Conservation (phyloP, 2,329 filamentous ascomycete species). For the Leptographium galeiforme region DNA sequence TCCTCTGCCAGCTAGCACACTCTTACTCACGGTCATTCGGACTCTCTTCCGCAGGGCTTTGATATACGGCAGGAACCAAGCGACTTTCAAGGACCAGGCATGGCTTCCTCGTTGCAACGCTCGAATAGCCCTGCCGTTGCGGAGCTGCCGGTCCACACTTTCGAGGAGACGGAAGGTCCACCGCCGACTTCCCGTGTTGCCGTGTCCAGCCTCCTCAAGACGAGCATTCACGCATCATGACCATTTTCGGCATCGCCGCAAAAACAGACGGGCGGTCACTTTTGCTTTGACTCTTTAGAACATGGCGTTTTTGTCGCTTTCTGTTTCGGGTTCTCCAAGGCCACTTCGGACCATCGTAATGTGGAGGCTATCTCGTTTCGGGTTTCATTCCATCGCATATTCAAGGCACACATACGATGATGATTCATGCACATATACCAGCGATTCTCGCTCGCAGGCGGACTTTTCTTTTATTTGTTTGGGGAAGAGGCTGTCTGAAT, state of each 20-base stretch:
- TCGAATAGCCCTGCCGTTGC: background rate
- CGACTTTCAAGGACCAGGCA: background rate
- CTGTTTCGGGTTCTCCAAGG: background rate
- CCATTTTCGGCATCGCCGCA: too few species aligned
- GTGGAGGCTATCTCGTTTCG: background rate
- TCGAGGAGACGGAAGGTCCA: background rate
- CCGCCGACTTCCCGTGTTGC: background rate
- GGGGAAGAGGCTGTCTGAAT: background rate
- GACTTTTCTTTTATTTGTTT: background rate
- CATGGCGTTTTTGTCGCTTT: background rate
- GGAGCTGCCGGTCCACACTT: background rate
- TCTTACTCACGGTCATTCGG: background rate
- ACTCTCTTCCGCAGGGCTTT: background rate
- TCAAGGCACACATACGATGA: background rate
- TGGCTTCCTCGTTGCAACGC: background rate
- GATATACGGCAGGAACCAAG: background rate
- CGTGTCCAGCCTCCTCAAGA: slow-evolving; percentile 1
- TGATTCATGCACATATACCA: background rate
- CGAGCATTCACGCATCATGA: background rate
- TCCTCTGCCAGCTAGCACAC: background rate
- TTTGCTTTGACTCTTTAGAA: too few species aligned
- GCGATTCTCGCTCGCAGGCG: background rate
- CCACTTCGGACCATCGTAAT: background rate
- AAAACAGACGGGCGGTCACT: background rate
- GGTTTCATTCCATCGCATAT: background rate